Evolutionary conservation across 164 flowering plant genomes (phyloP), one percentile per base, ranked within the genome.

Genomic region (Stephania cephalantha): DNA sequence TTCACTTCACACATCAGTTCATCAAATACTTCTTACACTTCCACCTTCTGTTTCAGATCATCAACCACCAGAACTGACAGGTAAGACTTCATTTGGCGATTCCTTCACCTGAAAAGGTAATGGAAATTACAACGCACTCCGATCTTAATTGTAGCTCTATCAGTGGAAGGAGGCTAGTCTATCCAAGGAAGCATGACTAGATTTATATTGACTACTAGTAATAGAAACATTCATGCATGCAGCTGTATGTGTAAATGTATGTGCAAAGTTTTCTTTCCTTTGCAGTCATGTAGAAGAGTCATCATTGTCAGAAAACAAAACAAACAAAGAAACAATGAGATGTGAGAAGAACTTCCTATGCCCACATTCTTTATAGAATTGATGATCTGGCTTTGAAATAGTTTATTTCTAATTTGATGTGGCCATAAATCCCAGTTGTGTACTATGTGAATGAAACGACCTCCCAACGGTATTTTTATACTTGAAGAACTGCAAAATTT

Each of bases 381-480:
- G 35, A 71, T 50, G 44, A 71, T 50, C 64, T 71, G 45, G 61
- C 61, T 22, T 53, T 72, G 74, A 9, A 30, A 25, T 72, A 31
- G 63, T 31, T 72, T 72, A 31, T 31, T 30, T 11, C 9, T 15
- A 71, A 53, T 18, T 31, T 53, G 45, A 72, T 53, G 65, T 31
- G 10, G 35, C 55, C 42, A 45, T 68, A 68, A 4, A 68, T 13
- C 70, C 44, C 70, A 11, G 25, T 50, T 52, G 9, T 52, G 20
- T 52, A 30, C 7, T 13, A 71, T 30, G 45, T 71, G 45, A 71
- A 10, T 50, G 42, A 72, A 13, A 66, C 22, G 67, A 72, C 46
- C 67, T 72, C 46, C 63, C 66, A 72, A 31, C 31, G 64, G 31
- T 31, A 53, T 31, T 72, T 72, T 55, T 71, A 25, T 50, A 48